phyloP scores from a whole-genome alignment of 495 filamentous ascomycete species.

The Podospora pseudoanserina region DNA sequence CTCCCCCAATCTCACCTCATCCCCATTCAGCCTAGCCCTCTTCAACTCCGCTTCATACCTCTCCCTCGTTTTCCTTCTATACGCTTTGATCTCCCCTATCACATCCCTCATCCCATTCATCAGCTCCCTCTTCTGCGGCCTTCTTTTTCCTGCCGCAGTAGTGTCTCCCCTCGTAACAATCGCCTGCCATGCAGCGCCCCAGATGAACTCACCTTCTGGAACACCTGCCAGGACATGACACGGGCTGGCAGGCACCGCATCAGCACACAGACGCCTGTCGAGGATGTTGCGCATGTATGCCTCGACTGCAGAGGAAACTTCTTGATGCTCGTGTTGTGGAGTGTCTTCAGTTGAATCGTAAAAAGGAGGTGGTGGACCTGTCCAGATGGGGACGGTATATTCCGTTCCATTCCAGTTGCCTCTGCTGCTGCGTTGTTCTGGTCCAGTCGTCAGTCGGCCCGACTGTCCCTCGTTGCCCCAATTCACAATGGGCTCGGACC shows the following conservation, averaged over 20 bases:
- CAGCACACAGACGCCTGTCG: conserved; percentile 22
- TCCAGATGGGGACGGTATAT: conserved; percentile 36
- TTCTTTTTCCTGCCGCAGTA: neutral
- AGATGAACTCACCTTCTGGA: conserved; percentile 35
- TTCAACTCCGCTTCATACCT: conserved; percentile 18
- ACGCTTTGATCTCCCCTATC: conserved; percentile 36
- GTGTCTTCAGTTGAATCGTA: neutral
- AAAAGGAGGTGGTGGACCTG: conserved; percentile 26
- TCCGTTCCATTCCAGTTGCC: conserved; percentile 24
- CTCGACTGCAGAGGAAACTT: conserved; percentile 25
- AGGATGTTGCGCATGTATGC: conserved; percentile 34
- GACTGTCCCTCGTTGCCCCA: conserved; percentile 3
- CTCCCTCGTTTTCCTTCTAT: conserved; percentile 29
- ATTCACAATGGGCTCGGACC: neutral
- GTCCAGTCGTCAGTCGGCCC: conserved; percentile 12
- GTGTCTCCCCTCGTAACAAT: conserved; percentile 22
- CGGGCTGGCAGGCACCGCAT: conserved; percentile 37
- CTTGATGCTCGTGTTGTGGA: conserved; percentile 9
- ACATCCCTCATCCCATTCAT: conserved; percentile 36
- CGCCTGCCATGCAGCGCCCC: conserved; percentile 40
- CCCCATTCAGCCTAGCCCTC: neutral
- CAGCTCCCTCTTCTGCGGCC: conserved; percentile 21
- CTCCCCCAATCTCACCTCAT: conserved; percentile 15
- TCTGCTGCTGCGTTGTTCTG: neutral
- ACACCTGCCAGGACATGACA: conserved; percentile 41